Percentiles rank a stretch among this genome's conserved stretches.
phyloP scores from a whole-genome alignment of 2,329 filamentous ascomycete genomes.

The Scytalidium sp. region DNA sequence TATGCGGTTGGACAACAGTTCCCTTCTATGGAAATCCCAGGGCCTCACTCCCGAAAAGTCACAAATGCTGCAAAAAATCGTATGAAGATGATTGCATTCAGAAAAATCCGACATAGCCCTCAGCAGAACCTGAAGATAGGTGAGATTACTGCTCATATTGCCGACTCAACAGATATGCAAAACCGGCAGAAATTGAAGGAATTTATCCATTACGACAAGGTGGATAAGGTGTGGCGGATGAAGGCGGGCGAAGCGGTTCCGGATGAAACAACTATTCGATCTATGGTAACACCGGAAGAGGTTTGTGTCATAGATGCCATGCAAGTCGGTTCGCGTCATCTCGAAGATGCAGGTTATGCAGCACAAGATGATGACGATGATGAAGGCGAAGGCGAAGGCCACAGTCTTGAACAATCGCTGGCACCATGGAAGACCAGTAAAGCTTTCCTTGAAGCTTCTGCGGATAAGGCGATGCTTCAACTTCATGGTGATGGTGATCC shows the following conservation, averaged over 20 bases:
- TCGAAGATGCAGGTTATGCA: conserved; percentile 87
- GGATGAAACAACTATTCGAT: conserved; percentile 75
- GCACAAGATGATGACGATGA: conserved; percentile 61
- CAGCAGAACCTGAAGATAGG: conserved; percentile 68
- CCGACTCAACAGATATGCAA: conserved; percentile 90
- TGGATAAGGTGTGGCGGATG: conserved; percentile 79
- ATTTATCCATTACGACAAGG: conserved; percentile 88
- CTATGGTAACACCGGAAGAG: conserved; percentile 93
- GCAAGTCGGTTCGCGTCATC: conserved; percentile 89
- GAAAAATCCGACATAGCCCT: conserved; percentile 76
- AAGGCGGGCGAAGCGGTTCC: conserved; percentile 70
- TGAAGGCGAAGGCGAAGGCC: conserved; percentile 41
- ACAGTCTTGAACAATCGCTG: conserved; percentile 82
- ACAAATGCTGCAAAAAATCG: conserved; percentile 97
- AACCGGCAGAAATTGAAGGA: conserved; percentile 97
- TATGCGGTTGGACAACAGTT: conserved; percentile 92
- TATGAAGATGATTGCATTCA: conserved; percentile 92
- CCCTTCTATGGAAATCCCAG: conserved; percentile 87
- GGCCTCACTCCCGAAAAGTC: conserved; percentile 89
- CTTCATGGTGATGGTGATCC: conserved; percentile 94
- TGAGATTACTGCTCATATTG: conserved; percentile 90
- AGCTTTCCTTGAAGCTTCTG: conserved; percentile 90
- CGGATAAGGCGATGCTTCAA: conserved; percentile 94
- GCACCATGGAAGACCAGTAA: conserved; percentile 96
- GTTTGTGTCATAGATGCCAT: conserved; percentile 93